Conservation (phyloP, 768 basidiomycete genomes). For the Rhodosporidiobolus sp. region DNA sequence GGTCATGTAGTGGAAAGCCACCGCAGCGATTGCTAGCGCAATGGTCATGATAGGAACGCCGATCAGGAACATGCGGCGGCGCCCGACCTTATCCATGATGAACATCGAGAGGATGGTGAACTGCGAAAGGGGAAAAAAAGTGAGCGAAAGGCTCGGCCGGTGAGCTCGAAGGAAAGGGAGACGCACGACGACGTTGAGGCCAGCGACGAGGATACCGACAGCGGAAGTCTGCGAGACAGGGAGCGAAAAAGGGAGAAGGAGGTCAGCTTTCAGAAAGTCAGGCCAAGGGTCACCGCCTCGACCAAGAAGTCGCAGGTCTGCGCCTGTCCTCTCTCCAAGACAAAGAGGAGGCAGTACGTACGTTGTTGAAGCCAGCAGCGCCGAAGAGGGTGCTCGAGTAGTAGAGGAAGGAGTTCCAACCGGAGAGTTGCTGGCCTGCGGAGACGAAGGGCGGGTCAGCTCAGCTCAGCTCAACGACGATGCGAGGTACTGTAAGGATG, state of each 20-base stretch:
- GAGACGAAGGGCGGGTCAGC: neutral
- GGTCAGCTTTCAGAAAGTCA: no score
- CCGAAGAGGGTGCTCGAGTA: constrained; percentile 70
- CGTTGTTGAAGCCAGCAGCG: constrained; percentile 64
- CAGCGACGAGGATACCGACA: constrained; percentile 53
- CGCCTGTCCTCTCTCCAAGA: neutral
- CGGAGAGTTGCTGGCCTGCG: constrained; percentile 8
- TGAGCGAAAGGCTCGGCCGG: no score
- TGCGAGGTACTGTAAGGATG: no score
- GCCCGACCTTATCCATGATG: constrained; percentile 6
- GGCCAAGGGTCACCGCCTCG: no score
- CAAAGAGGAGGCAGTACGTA: neutral
- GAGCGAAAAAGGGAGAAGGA: no score
- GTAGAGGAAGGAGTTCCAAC: constrained; percentile 19
- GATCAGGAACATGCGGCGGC: constrained; percentile 18
- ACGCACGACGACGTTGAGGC: neutral
- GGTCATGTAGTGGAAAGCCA: constrained; percentile 73
- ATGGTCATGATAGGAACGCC: constrained; percentile 14
- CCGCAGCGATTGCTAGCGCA: constrained; percentile 65
- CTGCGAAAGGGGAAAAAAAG: neutral
- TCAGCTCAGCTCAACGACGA: no score
- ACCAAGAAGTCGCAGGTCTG: no score
- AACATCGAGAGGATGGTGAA: constrained; percentile 10
- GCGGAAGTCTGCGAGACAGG: constrained; percentile 60
- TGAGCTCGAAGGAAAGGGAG: no score